These are phyloP conservation scores for Halophytophthora polymorphica DNA, from an alignment of 352 stramenopile genomes.

Conservation along the genomic window DNA sequence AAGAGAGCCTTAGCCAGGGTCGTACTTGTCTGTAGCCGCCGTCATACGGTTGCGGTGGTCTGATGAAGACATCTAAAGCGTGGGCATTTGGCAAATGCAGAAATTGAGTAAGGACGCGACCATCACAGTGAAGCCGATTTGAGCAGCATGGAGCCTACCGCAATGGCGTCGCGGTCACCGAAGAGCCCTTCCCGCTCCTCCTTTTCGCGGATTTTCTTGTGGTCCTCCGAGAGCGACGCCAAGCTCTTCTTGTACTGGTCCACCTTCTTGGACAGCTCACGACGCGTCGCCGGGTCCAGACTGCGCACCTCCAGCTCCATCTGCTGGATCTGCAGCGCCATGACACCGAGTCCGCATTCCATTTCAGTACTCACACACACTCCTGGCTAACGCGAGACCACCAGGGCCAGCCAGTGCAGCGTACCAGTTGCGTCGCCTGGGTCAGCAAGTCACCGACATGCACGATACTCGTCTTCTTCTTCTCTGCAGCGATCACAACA, in stretches of 20 bases:
- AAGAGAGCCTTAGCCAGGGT: background rate
- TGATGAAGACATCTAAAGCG: constrained; percentile 43
- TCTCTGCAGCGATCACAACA: constrained; percentile 42
- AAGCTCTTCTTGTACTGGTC: constrained; percentile 90
- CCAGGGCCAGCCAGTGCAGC: background rate
- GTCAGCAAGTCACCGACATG: constrained; percentile 79
- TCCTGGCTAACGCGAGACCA: background rate
- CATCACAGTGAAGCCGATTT: constrained; percentile 2
- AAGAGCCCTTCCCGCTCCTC: constrained; percentile 84
- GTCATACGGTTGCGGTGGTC: constrained; percentile 80
- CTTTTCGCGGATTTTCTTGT: constrained; percentile 81
- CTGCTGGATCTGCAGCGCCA: constrained; percentile 66
- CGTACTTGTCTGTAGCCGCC: constrained; percentile 77
- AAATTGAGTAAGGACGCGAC: background rate
- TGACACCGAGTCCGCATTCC: background rate
- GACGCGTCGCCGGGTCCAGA: constrained; percentile 70
- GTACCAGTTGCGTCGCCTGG: constrained; percentile 79
- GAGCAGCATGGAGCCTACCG: constrained; percentile 24
- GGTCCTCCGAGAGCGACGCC: constrained; percentile 72
- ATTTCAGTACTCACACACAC: too few relatives aligned
- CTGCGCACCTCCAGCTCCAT: constrained; percentile 88
- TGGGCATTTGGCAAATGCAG: background rate
- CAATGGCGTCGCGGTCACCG: constrained; percentile 67
- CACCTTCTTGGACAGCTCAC: constrained; percentile 87
- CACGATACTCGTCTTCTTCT: constrained; percentile 82